Conservation (phyloP, 176 grass and related monocot species). For the Bonia amplexicaulis region DNA sequence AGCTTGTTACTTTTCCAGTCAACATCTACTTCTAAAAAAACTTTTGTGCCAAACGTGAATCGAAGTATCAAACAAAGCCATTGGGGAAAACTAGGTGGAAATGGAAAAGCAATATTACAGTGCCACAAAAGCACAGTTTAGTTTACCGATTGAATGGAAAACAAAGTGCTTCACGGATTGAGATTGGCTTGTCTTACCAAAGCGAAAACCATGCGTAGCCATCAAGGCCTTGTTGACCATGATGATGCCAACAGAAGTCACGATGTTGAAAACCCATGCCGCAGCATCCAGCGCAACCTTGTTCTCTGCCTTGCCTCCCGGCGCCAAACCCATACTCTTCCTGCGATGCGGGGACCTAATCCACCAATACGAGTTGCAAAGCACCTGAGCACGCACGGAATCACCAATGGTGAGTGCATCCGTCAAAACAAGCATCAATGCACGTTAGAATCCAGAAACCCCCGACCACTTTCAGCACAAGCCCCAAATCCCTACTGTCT, state of each 20-base stretch:
- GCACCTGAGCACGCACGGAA: slow-evolving; percentile 8
- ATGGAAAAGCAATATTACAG: background rate
- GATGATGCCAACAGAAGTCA: slow-evolving; percentile 78
- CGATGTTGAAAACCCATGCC: slow-evolving; percentile 79
- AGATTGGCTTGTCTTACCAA: slow-evolving; percentile 45
- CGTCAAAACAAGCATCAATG: background rate
- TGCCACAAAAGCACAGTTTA: background rate
- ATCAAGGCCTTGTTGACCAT: slow-evolving; percentile 88
- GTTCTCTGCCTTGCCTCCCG: slow-evolving; percentile 53
- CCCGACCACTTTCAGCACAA: background rate
- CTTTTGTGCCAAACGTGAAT: background rate
- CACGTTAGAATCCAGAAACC: background rate
- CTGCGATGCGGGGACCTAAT: background rate
- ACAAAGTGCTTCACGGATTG: background rate
- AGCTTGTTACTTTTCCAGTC: background rate
- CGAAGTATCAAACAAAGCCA: background rate
- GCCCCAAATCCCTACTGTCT: background rate
- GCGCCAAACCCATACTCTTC: slow-evolving; percentile 27
- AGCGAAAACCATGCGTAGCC: slow-evolving; percentile 68
- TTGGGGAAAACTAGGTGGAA: background rate
- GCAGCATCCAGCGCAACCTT: slow-evolving; percentile 66
- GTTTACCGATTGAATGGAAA: background rate
- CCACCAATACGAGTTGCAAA: background rate
- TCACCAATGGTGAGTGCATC: background rate
- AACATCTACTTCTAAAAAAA: background rate